phyloP scores from a whole-genome alignment of 2,329 filamentous ascomycete species.

The Ophiognomonia clavigignenti-juglandacearum region DNA sequence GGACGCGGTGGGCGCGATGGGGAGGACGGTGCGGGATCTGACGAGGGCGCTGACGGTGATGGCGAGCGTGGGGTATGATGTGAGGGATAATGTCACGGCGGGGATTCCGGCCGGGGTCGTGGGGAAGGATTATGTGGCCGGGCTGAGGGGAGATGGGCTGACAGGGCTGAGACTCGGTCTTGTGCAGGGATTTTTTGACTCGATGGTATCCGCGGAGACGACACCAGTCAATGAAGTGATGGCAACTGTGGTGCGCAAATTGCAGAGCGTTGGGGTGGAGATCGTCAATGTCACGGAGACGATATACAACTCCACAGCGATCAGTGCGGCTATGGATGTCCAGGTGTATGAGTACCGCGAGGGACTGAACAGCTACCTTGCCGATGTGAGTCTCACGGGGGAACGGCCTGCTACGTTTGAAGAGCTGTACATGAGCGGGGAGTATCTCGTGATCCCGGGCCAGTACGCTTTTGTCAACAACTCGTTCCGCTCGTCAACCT shows the following conservation, averaged over 20 bases:
- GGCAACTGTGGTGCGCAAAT: conserved; percentile 37
- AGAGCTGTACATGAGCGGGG: conserved; percentile 43
- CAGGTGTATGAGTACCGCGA: conserved; percentile 58
- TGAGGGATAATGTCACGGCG: conserved; percentile 46
- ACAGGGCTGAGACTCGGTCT: conserved; percentile 27
- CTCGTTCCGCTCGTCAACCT: conserved; percentile 45
- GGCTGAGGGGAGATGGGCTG: conserved; percentile 25
- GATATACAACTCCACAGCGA: conserved; percentile 46
- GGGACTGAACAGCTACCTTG: conserved; percentile 50
- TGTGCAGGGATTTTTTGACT: conserved; percentile 53
- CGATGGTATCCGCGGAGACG: conserved; percentile 45
- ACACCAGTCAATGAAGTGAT: conserved; percentile 52
- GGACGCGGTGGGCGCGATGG: conserved; percentile 52
- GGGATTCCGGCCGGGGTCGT: conserved; percentile 35
- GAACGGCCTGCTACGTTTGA: conserved; percentile 38
- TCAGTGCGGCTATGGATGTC: conserved; percentile 47
- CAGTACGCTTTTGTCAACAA: conserved; percentile 52
- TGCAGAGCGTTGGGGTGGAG: conserved; percentile 41
- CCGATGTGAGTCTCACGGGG: conserved; percentile 35
- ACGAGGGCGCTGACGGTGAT: conserved; percentile 47
- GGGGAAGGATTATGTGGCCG: conserved; percentile 41
- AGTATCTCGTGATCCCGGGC: conserved; percentile 55
- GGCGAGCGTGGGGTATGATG: conserved; percentile 45
- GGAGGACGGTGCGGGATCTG: conserved; percentile 43
- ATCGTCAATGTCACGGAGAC: conserved; percentile 44